phyloP scores from a whole-genome alignment of 192 early-diverging fungal genomes.

The Backusella australiensis region DNA sequence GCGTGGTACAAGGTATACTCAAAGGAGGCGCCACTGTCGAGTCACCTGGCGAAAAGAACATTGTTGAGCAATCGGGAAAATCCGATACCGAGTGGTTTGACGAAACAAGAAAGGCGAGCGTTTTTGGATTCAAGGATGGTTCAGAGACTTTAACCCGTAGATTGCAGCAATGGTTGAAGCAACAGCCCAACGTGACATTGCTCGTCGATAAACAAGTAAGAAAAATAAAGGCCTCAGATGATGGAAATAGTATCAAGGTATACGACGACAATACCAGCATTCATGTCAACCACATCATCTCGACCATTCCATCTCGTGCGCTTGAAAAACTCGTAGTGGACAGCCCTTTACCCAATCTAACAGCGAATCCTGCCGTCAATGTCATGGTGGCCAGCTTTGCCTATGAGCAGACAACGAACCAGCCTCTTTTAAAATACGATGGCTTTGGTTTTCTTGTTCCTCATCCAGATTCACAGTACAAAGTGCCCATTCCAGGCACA shows the following conservation, averaged over 20 bases:
- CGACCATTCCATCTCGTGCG: constrained; percentile 58
- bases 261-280: not conserved
- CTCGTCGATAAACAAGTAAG: constrained; percentile 42
- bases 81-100: constrained; percentile 56
- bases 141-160: constrained; percentile 66
- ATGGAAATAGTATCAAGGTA: constrained; percentile 42
- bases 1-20: constrained; percentile 49
- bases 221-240: constrained; percentile 34
- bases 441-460: constrained; percentile 95
- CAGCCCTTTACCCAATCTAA: constrained; percentile 44
- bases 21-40: constrained; percentile 35
- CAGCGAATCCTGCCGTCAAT: constrained; percentile 63
- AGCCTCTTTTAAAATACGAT: constrained; percentile 46
- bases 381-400: constrained; percentile 88
- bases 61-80: constrained; percentile 28
- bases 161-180: constrained; percentile 49
- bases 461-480: constrained; percentile 34
- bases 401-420: constrained; percentile 39
- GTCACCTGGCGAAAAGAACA: constrained; percentile 29
- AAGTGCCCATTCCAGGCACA: constrained; percentile 35
- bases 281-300: constrained; percentile 61
- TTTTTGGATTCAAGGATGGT: constrained; percentile 84
- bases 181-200: constrained; percentile 58
- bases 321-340: constrained; percentile 46
- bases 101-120: constrained; percentile 58